Base-by-base conservation (phyloP, 495 filamentous ascomycete species). In the Trichoderma erinaceum region DNA sequence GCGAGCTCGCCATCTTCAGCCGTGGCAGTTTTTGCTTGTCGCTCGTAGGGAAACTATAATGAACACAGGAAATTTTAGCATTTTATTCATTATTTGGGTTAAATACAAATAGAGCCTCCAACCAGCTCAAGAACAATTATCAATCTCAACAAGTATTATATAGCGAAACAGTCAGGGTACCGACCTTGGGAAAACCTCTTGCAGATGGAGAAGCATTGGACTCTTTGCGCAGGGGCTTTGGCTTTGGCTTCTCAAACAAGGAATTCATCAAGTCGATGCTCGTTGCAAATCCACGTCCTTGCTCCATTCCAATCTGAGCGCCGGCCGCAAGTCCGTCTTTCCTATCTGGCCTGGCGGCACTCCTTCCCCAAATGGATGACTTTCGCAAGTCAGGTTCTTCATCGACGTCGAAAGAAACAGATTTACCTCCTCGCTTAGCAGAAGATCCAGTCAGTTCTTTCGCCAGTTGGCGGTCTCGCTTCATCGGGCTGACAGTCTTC, bases 211-310 rank as follows among this genome's bases (percentile, higher is more conserved):
- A 66, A 44, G 65, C 41, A 7, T 27, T 43, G 5, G 50, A 46
- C 16, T 46, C 44, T 27, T 27, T 25, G 67, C 77, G 76, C 46
- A 71, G 68, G 41, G 70, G 73, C 63, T 80, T 79, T 23, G 75
- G 77, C 73, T 79, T 84, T 12, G 88, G 85, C 71, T 87, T 82
- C 65, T 85, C 86, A 75, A 93, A 96, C 63, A 97, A 75, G 61
- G 92, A 96, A 72, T 96, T 90, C 92, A 96, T 96, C 76, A 97
- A 74, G 78, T 96, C 92, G 74, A 96, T 93, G 71, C 87, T 91
- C 25, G 87, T 93, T 6, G 85, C 80, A 74, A 96, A 92, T 0
- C 84, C 85, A 64, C 84, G 83, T 65, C 83, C 65, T 48, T 66
- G 41, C n/a, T 66, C 65, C 65, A 50, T 46, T 21, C 65, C 66